Base-by-base conservation (phyloP, 495 filamentous ascomycete genomes). In the Aspergillus cavernicola region DNA sequence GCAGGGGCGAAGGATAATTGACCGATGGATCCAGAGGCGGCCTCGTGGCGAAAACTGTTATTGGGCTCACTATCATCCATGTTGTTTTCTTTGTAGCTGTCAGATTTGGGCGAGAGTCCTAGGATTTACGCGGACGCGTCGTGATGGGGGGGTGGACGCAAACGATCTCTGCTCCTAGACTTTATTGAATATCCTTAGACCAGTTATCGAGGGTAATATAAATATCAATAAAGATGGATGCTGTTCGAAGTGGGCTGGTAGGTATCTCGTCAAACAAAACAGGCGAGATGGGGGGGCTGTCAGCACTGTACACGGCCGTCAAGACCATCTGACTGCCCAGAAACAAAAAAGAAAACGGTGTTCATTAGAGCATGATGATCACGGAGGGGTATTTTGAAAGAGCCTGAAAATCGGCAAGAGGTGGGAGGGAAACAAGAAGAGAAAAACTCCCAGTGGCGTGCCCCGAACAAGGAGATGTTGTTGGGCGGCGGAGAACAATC, bases 1-100 rank as follows among this genome's bases (percentile, higher is more conserved):
- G 86, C 81, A 23, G 86, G 86, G 50, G 81, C 85, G 63, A 84
- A 86, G 12, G 84, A 85, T 50, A 90, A 80, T 60, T 86, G 82
- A 10, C 79, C 86, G 49, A 88, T 60, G 32, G 72, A 76, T 42
- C 57, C 58, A 35, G 35, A 60, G 18, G 62, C 56, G 16, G 61
- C 54, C 47, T 46, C 57, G 48, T 62, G 65, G 32, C 41, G 58
- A 16, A 59, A 35, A 16, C 60, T 59, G 40, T 40, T 50, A 3
- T 9, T 52, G 24, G 37, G 40, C 24, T 69, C 62, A 23, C 53
- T 62, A 38, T 67, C 61, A 31, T 68, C 66, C 67, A 75, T 73
- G 10, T 66, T 66, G 54, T 50, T 54, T 56, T 48, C 37, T 31
- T 2, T 58, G 19, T 33, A 11, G 47, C 43, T 55, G 42, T 33